Evolutionary conservation across 2,329 filamentous ascomycete genomes (phyloP).

Genomic region (Aureobasidium sp.): DNA sequence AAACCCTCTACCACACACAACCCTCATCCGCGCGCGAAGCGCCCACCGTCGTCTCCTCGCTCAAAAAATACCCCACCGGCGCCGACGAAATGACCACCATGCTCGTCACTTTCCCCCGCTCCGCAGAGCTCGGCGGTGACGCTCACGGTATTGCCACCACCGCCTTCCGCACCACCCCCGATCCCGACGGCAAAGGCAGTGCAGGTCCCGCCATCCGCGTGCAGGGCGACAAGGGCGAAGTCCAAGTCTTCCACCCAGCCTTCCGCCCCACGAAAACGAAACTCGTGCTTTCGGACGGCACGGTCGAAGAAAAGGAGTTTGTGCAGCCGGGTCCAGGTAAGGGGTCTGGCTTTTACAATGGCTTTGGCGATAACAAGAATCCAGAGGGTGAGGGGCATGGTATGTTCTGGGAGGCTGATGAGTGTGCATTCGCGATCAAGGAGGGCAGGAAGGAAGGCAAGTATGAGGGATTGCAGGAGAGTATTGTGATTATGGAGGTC

Average conservation of each 20-base stretch:
- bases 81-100: conserved; percentile 74
- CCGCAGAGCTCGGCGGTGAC: conserved; percentile 40
- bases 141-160: conserved; percentile 62
- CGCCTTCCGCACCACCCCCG: conserved; percentile 53
- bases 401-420: conserved; percentile 86
- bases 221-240: conserved; percentile 73
- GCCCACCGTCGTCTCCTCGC: conserved; percentile 60
- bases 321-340: conserved; percentile 41
- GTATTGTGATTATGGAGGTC: conserved; percentile 67
- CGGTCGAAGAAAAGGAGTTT: conserved; percentile 42
- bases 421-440: conserved; percentile 64
- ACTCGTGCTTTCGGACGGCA: conserved; percentile 36
- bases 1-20: conserved; percentile 77
- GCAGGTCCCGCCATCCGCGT: conserved; percentile 66
- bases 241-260: conserved; percentile 67
- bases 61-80: conserved; percentile 67
- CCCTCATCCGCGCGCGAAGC: conserved; percentile 55
- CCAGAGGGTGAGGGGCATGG: conserved; percentile 61
- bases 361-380: conserved; percentile 36
- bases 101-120: conserved; percentile 65
- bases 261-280: conserved; percentile 54
- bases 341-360: conserved; percentile 42
- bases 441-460: conserved; percentile 73
- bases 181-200: conserved; percentile 54
- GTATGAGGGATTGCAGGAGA: conserved; percentile 65